Conservation (phyloP, 2,329 filamentous ascomycete species). For the Beauveria rudraprayagi region DNA sequence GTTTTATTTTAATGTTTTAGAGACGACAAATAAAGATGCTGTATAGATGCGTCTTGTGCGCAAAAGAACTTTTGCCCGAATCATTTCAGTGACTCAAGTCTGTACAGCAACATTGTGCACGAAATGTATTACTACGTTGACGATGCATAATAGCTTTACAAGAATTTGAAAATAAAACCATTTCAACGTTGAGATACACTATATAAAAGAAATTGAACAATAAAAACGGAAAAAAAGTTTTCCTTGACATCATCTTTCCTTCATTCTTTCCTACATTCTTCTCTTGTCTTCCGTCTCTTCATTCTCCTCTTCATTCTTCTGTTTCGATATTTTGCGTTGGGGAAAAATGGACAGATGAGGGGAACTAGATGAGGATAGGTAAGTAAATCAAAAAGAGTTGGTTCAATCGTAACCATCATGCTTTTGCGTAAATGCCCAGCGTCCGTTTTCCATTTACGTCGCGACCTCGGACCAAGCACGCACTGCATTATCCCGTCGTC, state of each 20-base stretch:
- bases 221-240: no score
- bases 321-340: background rate
- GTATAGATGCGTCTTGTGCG: slow-evolving; percentile 5
- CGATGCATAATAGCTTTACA: no score
- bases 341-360: background rate
- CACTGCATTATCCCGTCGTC: no score
- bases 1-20: slow-evolving; percentile 12
- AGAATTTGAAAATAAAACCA: no score
- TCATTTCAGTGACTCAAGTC: background rate
- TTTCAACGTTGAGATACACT: no score
- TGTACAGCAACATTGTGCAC: background rate
- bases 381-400: background rate
- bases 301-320: no score
- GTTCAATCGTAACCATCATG: background rate
- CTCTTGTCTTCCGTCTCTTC: no score
- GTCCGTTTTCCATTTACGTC: background rate
- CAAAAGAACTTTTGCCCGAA: background rate
- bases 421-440: background rate
- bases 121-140: no score
- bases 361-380: background rate
- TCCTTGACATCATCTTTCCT: no score
- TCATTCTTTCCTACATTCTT: no score
- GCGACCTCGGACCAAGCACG: background rate
- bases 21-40: slow-evolving; percentile 10
- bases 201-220: no score